Conservation (phyloP, 2,329 filamentous ascomycete species). For the Hortaea sp. region DNA sequence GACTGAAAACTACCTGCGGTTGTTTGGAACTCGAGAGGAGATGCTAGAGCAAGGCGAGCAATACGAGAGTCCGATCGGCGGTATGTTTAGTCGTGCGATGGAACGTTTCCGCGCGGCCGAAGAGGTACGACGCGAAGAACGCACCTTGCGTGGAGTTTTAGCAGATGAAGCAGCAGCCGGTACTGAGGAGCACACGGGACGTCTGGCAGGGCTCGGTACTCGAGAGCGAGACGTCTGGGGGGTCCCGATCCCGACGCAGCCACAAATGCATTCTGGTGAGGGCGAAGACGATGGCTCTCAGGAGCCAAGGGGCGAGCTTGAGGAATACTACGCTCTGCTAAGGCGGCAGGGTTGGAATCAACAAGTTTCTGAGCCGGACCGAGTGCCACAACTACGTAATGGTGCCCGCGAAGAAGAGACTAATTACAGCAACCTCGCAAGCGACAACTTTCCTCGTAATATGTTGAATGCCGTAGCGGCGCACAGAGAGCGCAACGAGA, state of each 20-base stretch:
- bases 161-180: slow-evolving; percentile 19
- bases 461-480: slow-evolving; percentile 7
- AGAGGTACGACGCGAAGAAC: slow-evolving; percentile 25
- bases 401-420: neutral
- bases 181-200: slow-evolving; percentile 10
- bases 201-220: slow-evolving; percentile 13
- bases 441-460: slow-evolving; percentile 4
- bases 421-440: neutral
- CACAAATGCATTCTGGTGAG: neutral
- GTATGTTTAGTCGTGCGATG: slow-evolving; percentile 37
- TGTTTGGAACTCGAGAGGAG: slow-evolving; percentile 39
- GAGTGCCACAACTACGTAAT: neutral
- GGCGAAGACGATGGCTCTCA: neutral
- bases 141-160: slow-evolving; percentile 22
- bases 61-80: slow-evolving; percentile 39
- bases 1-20: slow-evolving; percentile 28
- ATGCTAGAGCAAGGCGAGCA: slow-evolving; percentile 35
- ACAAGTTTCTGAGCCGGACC: slow-evolving; percentile 1
- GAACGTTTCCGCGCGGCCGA: slow-evolving; percentile 36
- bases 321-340: slow-evolving; percentile 22
- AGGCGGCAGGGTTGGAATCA: slow-evolving; percentile 17
- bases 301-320: slow-evolving; percentile 11
- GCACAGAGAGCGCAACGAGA: slow-evolving; percentile 1
- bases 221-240: slow-evolving; percentile 22
- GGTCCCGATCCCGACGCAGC: slow-evolving; percentile 13